Conservation (phyloP, 768 basidiomycete genomes). For the Lyophyllum decastes region DNA sequence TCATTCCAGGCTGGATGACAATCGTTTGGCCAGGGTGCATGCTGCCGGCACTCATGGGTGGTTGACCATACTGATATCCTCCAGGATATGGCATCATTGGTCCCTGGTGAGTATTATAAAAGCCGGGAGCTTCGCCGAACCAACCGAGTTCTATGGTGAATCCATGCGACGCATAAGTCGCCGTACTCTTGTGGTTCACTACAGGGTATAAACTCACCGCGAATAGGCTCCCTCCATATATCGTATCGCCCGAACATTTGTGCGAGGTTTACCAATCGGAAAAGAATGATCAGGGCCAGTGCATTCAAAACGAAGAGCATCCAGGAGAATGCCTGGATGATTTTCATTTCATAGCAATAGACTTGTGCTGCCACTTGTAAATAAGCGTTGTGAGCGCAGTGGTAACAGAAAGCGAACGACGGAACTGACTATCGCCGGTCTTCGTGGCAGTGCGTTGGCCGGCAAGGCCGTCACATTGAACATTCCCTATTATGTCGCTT, state of each 20-base stretch:
- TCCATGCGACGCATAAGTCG: not conserved
- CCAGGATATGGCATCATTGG: conserved; percentile 28
- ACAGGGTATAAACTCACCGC: conserved; percentile 32
- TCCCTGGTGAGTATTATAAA: conserved; percentile 43
- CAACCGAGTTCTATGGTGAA: conserved; percentile 62
- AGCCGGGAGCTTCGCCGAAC: conserved; percentile 74
- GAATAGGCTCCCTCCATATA: conserved; percentile 63
- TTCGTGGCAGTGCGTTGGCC: conserved; percentile 49
- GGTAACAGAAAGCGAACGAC: not conserved
- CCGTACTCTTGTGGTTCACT: not conserved
- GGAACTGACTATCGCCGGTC: conserved; percentile 52
- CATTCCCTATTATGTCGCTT: conserved; percentile 70
- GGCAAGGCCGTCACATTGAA: conserved; percentile 57
- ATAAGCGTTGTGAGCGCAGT: conserved; percentile 5
- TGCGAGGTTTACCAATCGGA: conserved; percentile 57
- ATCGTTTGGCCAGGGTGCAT: conserved; percentile 58
- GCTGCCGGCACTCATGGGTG: conserved; percentile 35
- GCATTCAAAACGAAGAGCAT: conserved; percentile 53
- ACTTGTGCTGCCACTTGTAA: conserved; percentile 50
- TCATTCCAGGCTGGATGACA: conserved; percentile 66
- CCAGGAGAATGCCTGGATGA: conserved; percentile 80
- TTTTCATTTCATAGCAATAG: conserved; percentile 82
- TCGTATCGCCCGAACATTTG: conserved; percentile 52
- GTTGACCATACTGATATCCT: conserved; percentile 29
- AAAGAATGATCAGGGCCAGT: conserved; percentile 54